Evolutionary conservation across 1,284 basidiomycete species (phyloP).

Genomic region (Boletus austroedulis): DNA sequence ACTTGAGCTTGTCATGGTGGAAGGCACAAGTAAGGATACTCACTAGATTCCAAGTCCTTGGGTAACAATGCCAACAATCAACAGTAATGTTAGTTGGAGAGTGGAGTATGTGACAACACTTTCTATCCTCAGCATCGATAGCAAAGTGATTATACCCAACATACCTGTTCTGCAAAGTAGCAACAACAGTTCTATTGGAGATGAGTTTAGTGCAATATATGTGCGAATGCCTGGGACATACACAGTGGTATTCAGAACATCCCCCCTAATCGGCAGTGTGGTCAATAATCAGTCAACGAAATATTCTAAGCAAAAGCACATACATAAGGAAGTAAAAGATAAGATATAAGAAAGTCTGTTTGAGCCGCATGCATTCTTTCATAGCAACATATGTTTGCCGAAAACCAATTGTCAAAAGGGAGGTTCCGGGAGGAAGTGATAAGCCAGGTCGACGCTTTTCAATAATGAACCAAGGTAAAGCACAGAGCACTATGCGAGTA

Average conservation of each 20-base stretch:
- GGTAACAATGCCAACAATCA: constrained; percentile 74
- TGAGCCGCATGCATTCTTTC: constrained; percentile 63
- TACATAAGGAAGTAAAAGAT: constrained; percentile 77
- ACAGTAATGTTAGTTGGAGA: constrained; percentile 61
- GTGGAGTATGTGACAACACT: constrained; percentile 65
- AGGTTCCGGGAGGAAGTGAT: constrained; percentile 59
- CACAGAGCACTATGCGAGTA: constrained; percentile 53
- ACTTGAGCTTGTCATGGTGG: background rate
- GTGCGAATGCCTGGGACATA: constrained; percentile 33
- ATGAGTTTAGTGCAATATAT: background rate
- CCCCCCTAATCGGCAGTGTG: constrained; percentile 45
- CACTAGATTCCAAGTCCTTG: constrained; percentile 77
- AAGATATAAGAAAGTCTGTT: constrained; percentile 74
- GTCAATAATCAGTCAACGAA: background rate
- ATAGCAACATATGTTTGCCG: constrained; percentile 68
- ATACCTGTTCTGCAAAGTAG: constrained; percentile 74
- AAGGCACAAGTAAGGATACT: constrained; percentile 20
- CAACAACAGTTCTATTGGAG: constrained; percentile 63
- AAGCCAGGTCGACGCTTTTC: constrained; percentile 70
- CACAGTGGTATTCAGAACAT: constrained; percentile 76
- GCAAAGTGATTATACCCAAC: constrained; percentile 11
- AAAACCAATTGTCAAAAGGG: constrained; percentile 66
- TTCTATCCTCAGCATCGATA: constrained; percentile 2
- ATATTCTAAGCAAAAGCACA: constrained; percentile 18
- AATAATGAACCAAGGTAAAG: constrained; percentile 73